Conservation (phyloP, 768 basidiomycete genomes). For the Gloeophyllum trabeum region DNA sequence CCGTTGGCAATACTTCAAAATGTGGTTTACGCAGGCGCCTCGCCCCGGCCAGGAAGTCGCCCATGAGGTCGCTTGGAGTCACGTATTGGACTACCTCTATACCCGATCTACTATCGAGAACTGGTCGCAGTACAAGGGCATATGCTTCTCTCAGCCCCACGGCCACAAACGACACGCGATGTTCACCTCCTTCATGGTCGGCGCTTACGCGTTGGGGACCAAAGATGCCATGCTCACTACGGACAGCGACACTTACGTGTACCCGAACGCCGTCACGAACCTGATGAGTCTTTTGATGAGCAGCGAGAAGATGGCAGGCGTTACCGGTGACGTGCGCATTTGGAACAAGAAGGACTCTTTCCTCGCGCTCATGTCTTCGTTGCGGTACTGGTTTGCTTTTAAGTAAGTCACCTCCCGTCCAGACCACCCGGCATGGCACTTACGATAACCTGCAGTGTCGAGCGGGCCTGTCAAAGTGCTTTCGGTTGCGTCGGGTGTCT, state of each 20-base stretch:
- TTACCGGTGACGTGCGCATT: conserved; percentile 13
- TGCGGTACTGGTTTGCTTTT: conserved; percentile 14
- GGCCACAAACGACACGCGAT: conserved; percentile 13
- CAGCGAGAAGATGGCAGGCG: conserved; percentile 7
- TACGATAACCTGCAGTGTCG: too few relatives aligned
- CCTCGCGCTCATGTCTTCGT: conserved; percentile 11
- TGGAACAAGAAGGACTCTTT: conserved; percentile 12
- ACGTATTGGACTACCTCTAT: conserved; percentile 8
- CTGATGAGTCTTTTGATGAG: conserved; percentile 11
- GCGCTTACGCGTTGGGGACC: conserved; percentile 10
- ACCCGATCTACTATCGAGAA: conserved; percentile 4
- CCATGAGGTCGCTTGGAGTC: conserved; percentile 9
- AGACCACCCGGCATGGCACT: too few relatives aligned
- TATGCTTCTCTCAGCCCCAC: conserved; percentile 15
- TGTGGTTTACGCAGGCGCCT: conserved; percentile 6
- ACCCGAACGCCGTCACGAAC: conserved; percentile 7
- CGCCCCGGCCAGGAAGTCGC: conserved; percentile 7
- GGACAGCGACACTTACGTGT: conserved; percentile 11
- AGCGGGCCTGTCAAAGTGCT: too few relatives aligned
- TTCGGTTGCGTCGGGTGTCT: too few relatives aligned
- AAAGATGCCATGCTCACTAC: conserved; percentile 13
- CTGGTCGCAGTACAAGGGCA: conserved; percentile 7
- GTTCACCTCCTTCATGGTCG: conserved; percentile 13
- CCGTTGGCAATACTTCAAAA: conserved; percentile 9
- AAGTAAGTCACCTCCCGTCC: conserved; percentile 9